Percentiles rank a stretch among this genome's conserved stretches.
These are phyloP conservation scores for Castanopsis chinensis DNA, from an alignment of 306 rosid genomes.

Conservation along the genomic window DNA sequence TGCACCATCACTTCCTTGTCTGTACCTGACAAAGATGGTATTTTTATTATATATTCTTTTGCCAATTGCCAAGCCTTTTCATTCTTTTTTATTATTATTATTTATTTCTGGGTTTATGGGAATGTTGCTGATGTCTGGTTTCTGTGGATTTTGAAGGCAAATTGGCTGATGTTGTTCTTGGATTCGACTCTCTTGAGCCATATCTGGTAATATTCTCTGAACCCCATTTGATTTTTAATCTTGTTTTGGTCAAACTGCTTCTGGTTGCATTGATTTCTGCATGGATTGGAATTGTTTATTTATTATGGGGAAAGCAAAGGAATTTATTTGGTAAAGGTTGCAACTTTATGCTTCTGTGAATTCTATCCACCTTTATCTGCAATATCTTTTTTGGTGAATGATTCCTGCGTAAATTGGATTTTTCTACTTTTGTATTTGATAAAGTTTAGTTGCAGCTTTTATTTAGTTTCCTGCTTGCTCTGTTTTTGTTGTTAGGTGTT, in stretches of 20 bases:
- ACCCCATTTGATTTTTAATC: constrained; percentile 13
- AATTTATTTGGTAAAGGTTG: neutral
- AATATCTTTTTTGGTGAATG: neutral
- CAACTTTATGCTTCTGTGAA: neutral
- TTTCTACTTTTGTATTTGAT: neutral
- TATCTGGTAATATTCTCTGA: constrained; percentile 52
- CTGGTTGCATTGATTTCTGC: constrained; percentile 6
- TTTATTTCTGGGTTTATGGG: neutral
- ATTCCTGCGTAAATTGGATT: neutral
- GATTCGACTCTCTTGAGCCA: constrained; percentile 81
- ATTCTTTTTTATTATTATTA: neutral
- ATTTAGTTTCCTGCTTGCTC: too few relatives aligned
- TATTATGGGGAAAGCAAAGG: neutral
- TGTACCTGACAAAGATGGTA: constrained; percentile 79
- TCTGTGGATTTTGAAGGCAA: constrained; percentile 45
- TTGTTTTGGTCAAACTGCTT: neutral
- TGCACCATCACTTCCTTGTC: constrained; percentile 90
- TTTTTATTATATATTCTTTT: neutral
- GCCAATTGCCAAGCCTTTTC: too few relatives aligned
- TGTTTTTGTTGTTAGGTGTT: too few relatives aligned
- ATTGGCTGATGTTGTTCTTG: constrained; percentile 88
- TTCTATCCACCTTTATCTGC: neutral
- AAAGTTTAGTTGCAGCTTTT: neutral
- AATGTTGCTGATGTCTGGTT: constrained; percentile 6
- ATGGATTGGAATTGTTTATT: constrained; percentile 2